phyloP scores from a whole-genome alignment of 108 stramenopile species.

The Nannochloropsis granulata region DNA sequence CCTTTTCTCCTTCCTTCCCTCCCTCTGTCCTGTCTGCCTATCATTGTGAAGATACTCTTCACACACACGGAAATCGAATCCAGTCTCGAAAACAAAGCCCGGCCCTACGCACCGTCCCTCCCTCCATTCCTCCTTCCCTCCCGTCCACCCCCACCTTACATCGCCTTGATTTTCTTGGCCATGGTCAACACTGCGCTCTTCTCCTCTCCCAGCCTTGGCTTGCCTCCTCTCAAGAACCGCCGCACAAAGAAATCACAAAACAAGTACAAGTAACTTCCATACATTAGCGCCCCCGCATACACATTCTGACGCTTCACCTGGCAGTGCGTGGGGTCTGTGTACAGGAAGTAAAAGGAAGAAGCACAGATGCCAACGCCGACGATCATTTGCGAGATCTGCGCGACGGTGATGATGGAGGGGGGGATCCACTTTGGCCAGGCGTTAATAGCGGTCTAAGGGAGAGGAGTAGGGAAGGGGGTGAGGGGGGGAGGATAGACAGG shows the following conservation, averaged over 20 bases:
- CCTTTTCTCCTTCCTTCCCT: no score
- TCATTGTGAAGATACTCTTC: no score
- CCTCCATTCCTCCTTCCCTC: neutral
- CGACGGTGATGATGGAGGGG: slow-evolving; percentile 33
- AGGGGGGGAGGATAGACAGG: no score
- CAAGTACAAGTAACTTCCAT: slow-evolving; percentile 12
- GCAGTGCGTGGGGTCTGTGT: neutral
- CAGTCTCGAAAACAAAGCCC: neutral
- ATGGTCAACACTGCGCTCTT: neutral
- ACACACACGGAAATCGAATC: neutral
- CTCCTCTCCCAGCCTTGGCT: neutral
- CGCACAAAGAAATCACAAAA: slow-evolving; percentile 6
- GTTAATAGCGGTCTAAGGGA: neutral
- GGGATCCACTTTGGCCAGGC: slow-evolving; percentile 9
- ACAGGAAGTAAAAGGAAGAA: neutral
- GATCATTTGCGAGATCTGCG: slow-evolving; percentile 43
- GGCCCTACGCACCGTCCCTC: neutral
- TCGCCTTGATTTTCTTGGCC: neutral
- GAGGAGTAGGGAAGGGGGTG: neutral
- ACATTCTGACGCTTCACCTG: neutral
- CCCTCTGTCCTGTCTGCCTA: no score
- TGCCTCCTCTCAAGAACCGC: neutral
- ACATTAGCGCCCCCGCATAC: slow-evolving; percentile 1
- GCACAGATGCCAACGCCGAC: slow-evolving; percentile 22
- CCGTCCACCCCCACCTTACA: neutral